Base-by-base conservation (phyloP, 2,329 filamentous ascomycete genomes). In the Clonostachys sp. region DNA sequence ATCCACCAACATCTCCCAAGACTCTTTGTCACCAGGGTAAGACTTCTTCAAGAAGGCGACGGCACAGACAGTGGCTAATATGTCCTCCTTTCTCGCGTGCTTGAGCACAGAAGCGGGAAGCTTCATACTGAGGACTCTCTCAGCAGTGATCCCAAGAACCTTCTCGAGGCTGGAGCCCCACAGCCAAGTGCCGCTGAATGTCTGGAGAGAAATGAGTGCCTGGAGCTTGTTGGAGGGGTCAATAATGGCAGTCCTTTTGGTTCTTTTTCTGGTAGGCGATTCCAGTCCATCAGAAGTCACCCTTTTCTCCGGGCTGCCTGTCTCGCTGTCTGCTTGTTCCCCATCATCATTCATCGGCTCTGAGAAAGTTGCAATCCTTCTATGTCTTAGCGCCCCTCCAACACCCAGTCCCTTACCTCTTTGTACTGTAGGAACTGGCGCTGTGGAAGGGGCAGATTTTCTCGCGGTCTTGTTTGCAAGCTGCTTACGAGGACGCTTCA, bases 391-490 rank as follows among this genome's bases (percentile, higher is more conserved):
- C 8, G 24, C 9, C 6, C 24, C 24, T 9, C 24, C 24, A 30
- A 30, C 24, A 30, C 24, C 24, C 24, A 30, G 9, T 10, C 24
- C 24, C 8, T 10, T 30, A 9, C 24, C 24, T 30, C 24, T 30
- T 30, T 30, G 8, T 10, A 10, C 24, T 30, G 24, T 30, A 30
- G 24, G 24, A 30, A 30, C 24, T 30, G 24, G 24, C 6, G 24
- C 12, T 18, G 94, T 97, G 55, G 91, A 96, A 61, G 94, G 94
- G 52, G 94, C 92, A 63, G 87, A 91, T 86, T 99, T 99, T 80
- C 94, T 91, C 65, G 94, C 63, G 59, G 92, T 94, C 89, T 96
- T 96, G 81, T 91, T 96, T 63, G 92, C 92, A 67, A 97, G 91
- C 84, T 96, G 91, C 89, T 99, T 99, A 75, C 83, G 82, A 54